Evolutionary conservation across 805 yeast species (phyloP), one percentile per base, ranked within the genome.

Genomic region (Saccharomycopsis sp.): DNA sequence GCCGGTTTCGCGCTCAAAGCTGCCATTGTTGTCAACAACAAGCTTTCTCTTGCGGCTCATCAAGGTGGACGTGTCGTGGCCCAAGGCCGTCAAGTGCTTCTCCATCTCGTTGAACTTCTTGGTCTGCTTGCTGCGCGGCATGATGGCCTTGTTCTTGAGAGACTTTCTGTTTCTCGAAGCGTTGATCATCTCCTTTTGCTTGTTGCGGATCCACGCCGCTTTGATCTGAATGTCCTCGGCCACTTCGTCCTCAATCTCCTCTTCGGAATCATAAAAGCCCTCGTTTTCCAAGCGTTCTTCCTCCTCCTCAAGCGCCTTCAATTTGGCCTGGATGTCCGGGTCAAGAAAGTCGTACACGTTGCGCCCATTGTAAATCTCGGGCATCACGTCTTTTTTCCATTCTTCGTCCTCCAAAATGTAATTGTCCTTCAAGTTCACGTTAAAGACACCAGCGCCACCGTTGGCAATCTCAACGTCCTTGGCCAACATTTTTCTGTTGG

Each of bases 391-490:
- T 52, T 86, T 77, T 73, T 89, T 89, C 99, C 99, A 92, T 50
- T 85, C 94, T 39, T 89, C 97, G 59, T 92, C 89, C 52, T 89
- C 98, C 53, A 92, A 69, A 48, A 92, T 52, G 63, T 94, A 92
- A 56, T 80, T 82, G 58, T 89, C 97, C 61, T 87, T 85, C 65
- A 92, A 70, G 67, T 92, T 87, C 58, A 92, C 75, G 67, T 87
- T 92, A 71, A 67, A 92, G 26, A 92, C 98, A 71, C 98, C 98
- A 33, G 98, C 96, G 59, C 98, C 98, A 59, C 98, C 98, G 55
- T 92, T 85, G 60, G 82, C 96, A 37, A 73, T 80, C 67, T 92
- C 98, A 48, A 87, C 69, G 58, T 92, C 97, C 56, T 85, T 75
- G 30, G 94, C 87, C 55, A 92, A 72, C 51, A 56, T 69, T 58